phyloP scores from a whole-genome alignment of 495 filamentous ascomycete genomes.

The Neurospora terricola region DNA sequence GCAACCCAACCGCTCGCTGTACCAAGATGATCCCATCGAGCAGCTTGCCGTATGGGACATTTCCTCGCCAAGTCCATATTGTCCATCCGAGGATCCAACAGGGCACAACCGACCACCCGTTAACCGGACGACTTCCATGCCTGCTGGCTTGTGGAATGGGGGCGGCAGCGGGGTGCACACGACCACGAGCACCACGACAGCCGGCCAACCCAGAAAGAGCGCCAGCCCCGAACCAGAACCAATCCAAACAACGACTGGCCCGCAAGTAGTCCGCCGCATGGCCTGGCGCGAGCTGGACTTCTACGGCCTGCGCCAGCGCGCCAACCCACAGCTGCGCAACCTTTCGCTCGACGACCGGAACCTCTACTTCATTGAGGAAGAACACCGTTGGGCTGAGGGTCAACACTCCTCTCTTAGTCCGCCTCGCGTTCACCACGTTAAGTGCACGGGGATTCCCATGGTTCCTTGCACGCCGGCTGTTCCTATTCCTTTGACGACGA shows the following conservation, averaged over 20 bases:
- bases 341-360: conserved; percentile 47
- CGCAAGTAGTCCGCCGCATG: conserved; percentile 46
- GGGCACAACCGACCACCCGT: conserved; percentile 27
- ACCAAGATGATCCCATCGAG: conserved; percentile 52
- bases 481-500: no score
- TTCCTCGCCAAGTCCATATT: conserved; percentile 41
- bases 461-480: conserved; percentile 3
- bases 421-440: conserved; percentile 36
- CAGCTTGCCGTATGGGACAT: conserved; percentile 61
- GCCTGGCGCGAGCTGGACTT: conserved; percentile 46
- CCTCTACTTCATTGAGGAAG: conserved; percentile 33
- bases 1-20: conserved; percentile 52
- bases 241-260: conserved; percentile 19
- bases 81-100: conserved; percentile 45
- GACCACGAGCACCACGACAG: background rate
- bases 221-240: background rate
- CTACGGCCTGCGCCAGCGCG: conserved; percentile 48
- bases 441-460: conserved; percentile 47
- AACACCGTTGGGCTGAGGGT: conserved; percentile 40
- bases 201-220: background rate
- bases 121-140: conserved; percentile 5
- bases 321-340: conserved; percentile 41
- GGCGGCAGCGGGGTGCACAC: no score
- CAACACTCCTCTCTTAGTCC: conserved; percentile 28
- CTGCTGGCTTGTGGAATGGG: conserved; percentile 19